A percentile compares a stretch with the other conserved stretches of the same genome.
Evolutionary conservation across 805 yeast genomes (phyloP).

Genomic region (Saccharomyces kudriavzevii): DNA sequence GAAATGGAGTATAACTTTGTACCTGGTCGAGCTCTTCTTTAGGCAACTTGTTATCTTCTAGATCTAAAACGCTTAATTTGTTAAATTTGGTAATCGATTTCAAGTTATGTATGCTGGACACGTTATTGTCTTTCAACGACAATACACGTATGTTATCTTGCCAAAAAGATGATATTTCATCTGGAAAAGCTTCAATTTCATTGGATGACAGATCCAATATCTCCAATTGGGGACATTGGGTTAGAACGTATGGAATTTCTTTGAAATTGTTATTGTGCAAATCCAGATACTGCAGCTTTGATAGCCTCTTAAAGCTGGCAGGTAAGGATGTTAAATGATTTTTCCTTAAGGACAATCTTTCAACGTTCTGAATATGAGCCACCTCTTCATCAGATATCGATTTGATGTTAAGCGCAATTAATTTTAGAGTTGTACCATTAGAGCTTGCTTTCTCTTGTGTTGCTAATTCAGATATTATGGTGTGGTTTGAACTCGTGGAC

Average conservation of each 20-base stretch:
- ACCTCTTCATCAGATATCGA: conserved; percentile 34
- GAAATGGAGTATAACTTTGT: conserved; percentile 31
- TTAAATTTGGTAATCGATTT: conserved; percentile 48
- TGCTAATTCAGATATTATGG: background rate
- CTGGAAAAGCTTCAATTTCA: conserved; percentile 41
- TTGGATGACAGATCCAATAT: conserved; percentile 61
- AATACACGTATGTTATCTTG: conserved; percentile 43
- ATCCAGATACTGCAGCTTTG: conserved; percentile 51
- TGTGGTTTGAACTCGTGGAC: background rate
- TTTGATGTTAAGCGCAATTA: conserved; percentile 34
- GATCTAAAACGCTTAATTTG: conserved; percentile 48
- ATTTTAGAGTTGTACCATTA: conserved; percentile 27
- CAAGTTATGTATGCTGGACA: conserved; percentile 38
- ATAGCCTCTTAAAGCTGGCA: conserved; percentile 35
- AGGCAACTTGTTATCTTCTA: conserved; percentile 51
- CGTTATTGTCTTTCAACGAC: conserved; percentile 51
- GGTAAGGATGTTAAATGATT: conserved; percentile 46
- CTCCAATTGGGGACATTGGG: conserved; percentile 40
- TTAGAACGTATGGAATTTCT: conserved; percentile 43
- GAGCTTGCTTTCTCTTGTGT: background rate
- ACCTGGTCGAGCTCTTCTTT: conserved; percentile 41
- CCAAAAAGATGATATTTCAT: conserved; percentile 33
- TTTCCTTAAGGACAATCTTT: conserved; percentile 46
- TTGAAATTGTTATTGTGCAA: conserved; percentile 52
- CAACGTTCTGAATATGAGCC: conserved; percentile 33